A percentile compares a stretch with the other conserved stretches of the same genome.
These are phyloP conservation scores for Xerocomus nothofagi DNA, from an alignment of 1,284 basidiomycete species.

Conservation along the genomic window DNA sequence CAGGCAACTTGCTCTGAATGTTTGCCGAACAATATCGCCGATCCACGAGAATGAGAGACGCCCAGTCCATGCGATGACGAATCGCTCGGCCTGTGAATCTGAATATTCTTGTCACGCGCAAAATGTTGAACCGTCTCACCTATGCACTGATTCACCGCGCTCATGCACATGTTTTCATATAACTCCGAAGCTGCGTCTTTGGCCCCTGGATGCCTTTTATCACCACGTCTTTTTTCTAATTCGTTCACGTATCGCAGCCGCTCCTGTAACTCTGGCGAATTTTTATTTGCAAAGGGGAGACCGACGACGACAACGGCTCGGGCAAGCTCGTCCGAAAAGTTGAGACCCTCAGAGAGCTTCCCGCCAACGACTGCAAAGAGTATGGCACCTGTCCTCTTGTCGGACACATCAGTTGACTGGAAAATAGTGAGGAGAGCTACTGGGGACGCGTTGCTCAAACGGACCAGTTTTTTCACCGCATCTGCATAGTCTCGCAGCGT, in stretches of 20 bases:
- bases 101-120: neutral
- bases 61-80: slow-evolving; percentile 85
- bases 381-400: slow-evolving; percentile 62
- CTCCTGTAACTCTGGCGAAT: slow-evolving; percentile 89
- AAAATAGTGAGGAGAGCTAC: neutral
- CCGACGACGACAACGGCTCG: slow-evolving; percentile 89
- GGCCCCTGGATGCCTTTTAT: slow-evolving; percentile 40
- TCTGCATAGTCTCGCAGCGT: slow-evolving; percentile 77
- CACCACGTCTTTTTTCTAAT: slow-evolving; percentile 43
- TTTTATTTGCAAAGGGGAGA: slow-evolving; percentile 90
- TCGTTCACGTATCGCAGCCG: slow-evolving; percentile 84
- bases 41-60: slow-evolving; percentile 83
- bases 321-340: slow-evolving; percentile 90
- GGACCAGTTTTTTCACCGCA: slow-evolving; percentile 47
- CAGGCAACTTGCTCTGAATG: slow-evolving; percentile 78
- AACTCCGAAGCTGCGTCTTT: slow-evolving; percentile 81
- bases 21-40: slow-evolving; percentile 67
- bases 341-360: slow-evolving; percentile 95
- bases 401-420: slow-evolving; percentile 23
- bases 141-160: slow-evolving; percentile 95
- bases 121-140: slow-evolving; percentile 48
- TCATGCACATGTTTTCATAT: slow-evolving; percentile 95
- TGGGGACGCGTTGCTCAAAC: slow-evolving; percentile 17
- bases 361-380: slow-evolving; percentile 95
- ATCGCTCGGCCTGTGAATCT: slow-evolving; percentile 76